Evolutionary conservation across 192 early-diverging fungal species (phyloP), one percentile per base, ranked within the genome.

Genomic region (Chytriomyces sp.): DNA sequence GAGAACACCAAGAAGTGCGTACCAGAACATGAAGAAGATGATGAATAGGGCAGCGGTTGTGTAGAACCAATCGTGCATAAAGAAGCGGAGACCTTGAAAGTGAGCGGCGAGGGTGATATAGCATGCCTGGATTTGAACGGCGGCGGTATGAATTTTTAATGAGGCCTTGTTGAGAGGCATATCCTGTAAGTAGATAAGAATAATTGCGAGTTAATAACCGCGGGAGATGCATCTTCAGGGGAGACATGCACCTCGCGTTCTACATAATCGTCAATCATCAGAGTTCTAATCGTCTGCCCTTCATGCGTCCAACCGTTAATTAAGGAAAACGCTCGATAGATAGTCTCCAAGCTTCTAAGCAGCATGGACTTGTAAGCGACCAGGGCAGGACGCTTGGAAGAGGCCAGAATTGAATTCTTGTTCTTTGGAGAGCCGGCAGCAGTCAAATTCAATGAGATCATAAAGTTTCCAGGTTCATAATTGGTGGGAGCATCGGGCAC

Each of bases 51-150:
- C 49, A 1, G 80, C 88, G 0, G 88, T 90, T 8, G 88, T 85
- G 34, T 82, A 12, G 55, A 83, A 74, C 88, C 89, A 92, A 73
- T 92, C 85, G 78, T 88, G 88, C 91, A 92, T 90, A 77, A 87
- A 90, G 78, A 87, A 90, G n/a, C 88, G 77, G 1, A 90, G 77
- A 4, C 89, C 89, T 34, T 86, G 82, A 74, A 90, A 92, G 74
- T 87, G 82, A 1, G 86, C 86, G 3, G 82, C 77, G 38, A 89
- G 75, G 22, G 72, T 70, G 8, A 89, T 56, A 4, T 66, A 32
- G 8, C 81, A 80, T 3, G 41, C 53, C 63, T 91, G 90, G 4
- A 86, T 77, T 66, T 91, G 88, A 19, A 91, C 32, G 26, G 38
- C 19, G 4, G 80, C 73, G 39, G 81, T 77, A 44, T 82, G 84